phyloP scores from a whole-genome alignment of 805 yeast genomes.

The Suhomyces pyralidae region DNA sequence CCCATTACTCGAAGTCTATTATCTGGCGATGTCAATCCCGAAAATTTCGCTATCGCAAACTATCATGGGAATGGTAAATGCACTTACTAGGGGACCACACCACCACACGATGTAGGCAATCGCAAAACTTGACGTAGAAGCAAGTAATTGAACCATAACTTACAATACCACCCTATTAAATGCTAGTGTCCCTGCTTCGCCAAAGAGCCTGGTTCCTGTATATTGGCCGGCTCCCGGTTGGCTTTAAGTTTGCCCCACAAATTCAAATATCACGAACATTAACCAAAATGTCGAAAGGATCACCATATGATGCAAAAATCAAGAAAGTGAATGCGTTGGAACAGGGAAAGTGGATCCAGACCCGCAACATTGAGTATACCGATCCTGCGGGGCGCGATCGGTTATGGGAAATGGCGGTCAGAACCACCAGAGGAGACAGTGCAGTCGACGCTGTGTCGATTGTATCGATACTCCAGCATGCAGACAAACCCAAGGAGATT shows the following conservation, averaged over 20 bases:
- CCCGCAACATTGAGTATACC: slow-evolving; percentile 62
- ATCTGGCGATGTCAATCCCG: background rate
- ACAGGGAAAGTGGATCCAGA: slow-evolving; percentile 45
- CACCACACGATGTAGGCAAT: background rate
- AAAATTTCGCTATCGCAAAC: background rate
- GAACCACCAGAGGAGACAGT: slow-evolving; percentile 65
- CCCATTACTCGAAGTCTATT: background rate
- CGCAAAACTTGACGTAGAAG: background rate
- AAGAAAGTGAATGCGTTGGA: slow-evolving; percentile 31
- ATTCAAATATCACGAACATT: background rate
- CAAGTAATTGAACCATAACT: background rate
- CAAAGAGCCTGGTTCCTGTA: background rate
- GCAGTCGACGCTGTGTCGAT: slow-evolving; percentile 90
- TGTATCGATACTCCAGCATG: slow-evolving; percentile 61
- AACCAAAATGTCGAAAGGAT: slow-evolving; percentile 8
- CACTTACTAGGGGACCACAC: background rate
- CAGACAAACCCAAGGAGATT: slow-evolving; percentile 29
- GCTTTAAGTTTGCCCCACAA: background rate
- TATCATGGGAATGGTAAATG: background rate
- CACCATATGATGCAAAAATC: slow-evolving; percentile 36
- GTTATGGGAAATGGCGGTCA: slow-evolving; percentile 88
- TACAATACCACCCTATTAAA: too few relatives aligned
- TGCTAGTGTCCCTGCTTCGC: background rate
- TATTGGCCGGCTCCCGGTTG: background rate
- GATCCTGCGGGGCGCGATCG: slow-evolving; percentile 69